These are phyloP conservation scores for Globisporangium yorkense DNA, from an alignment of 352 stramenopile species.

Conservation along the genomic window DNA sequence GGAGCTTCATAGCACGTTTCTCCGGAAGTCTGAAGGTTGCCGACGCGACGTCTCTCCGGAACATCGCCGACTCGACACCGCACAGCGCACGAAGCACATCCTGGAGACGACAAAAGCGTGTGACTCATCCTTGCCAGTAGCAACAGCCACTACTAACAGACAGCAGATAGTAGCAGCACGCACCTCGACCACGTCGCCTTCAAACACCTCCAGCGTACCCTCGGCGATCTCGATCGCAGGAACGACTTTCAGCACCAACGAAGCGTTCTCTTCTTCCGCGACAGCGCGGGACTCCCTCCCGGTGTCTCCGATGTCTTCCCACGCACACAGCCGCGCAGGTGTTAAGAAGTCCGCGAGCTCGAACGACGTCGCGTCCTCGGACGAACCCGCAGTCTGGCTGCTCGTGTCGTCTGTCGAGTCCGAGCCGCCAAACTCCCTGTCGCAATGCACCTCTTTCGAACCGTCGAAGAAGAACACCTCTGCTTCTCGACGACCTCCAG, in stretches of 20 bases:
- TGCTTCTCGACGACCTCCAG: neutral
- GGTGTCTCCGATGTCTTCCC: conserved; percentile 38
- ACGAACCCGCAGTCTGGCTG: conserved; percentile 15
- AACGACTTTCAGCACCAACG: conserved; percentile 5
- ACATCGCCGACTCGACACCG: conserved; percentile 61
- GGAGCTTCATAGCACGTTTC: conserved; percentile 37
- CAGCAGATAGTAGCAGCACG: neutral
- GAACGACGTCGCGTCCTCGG: neutral
- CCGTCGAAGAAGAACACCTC: conserved; percentile 43
- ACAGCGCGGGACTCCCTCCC: neutral
- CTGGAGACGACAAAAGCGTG: conserved; percentile 13
- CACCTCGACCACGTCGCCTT: conserved; percentile 58
- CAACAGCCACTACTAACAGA: neutral
- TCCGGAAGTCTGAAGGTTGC: conserved; percentile 42
- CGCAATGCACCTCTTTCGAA: conserved; percentile 20
- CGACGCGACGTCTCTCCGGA: conserved; percentile 29
- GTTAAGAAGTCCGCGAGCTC: neutral
- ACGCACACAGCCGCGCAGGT: conserved; percentile 17
- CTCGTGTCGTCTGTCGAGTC: conserved; percentile 12
- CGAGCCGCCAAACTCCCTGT: neutral
- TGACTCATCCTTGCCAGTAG: neutral
- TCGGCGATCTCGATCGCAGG: conserved; percentile 10
- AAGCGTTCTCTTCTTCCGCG: conserved; percentile 11
- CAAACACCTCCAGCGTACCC: conserved; percentile 34
- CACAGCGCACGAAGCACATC: conserved; percentile 49